phyloP scores from a whole-genome alignment of 208 protist species.

The Crithidia sp. region DNA sequence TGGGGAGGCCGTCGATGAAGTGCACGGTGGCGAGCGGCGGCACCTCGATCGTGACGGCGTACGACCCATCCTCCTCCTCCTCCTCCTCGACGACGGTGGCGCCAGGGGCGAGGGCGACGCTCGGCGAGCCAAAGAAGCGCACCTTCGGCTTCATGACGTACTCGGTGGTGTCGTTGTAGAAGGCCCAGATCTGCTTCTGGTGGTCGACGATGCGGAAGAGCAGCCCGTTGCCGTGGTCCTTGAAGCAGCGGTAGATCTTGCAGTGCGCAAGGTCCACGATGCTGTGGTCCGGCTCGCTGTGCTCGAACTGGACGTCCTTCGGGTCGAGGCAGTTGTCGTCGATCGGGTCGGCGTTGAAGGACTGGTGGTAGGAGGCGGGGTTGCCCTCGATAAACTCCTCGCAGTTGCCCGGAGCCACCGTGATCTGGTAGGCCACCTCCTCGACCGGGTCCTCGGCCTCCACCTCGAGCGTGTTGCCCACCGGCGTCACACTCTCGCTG shows the following conservation, averaged over 20 bases:
- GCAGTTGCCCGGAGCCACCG: constrained; percentile 58
- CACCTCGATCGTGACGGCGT: constrained; percentile 57
- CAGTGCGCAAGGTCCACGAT: constrained; percentile 38
- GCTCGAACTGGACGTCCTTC: constrained; percentile 51
- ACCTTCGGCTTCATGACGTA: constrained; percentile 73
- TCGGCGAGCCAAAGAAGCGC: constrained; percentile 48
- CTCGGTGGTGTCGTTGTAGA: constrained; percentile 85
- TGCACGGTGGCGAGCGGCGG: constrained; percentile 54
- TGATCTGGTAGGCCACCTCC: constrained; percentile 50
- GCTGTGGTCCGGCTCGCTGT: constrained; percentile 50
- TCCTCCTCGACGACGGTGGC: constrained; percentile 45
- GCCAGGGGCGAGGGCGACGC: constrained; percentile 41
- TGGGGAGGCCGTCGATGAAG: constrained; percentile 65
- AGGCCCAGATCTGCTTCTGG: constrained; percentile 64
- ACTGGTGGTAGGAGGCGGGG: constrained; percentile 52
- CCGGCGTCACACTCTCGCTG: constrained; percentile 45
- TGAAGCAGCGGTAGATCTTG: constrained; percentile 79
- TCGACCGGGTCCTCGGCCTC: constrained; percentile 33
- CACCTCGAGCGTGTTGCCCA: constrained; percentile 65
- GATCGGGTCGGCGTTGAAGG: constrained; percentile 70
- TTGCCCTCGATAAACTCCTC: constrained; percentile 68
- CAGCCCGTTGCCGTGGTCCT: constrained; percentile 73
- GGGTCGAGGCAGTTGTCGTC: constrained; percentile 46
- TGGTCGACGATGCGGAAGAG: constrained; percentile 86
- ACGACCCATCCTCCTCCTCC: constrained; percentile 48